These are phyloP conservation scores for Escovopsis weberi DNA, from an alignment of 2,329 filamentous ascomycete species.

Conservation along the genomic window DNA sequence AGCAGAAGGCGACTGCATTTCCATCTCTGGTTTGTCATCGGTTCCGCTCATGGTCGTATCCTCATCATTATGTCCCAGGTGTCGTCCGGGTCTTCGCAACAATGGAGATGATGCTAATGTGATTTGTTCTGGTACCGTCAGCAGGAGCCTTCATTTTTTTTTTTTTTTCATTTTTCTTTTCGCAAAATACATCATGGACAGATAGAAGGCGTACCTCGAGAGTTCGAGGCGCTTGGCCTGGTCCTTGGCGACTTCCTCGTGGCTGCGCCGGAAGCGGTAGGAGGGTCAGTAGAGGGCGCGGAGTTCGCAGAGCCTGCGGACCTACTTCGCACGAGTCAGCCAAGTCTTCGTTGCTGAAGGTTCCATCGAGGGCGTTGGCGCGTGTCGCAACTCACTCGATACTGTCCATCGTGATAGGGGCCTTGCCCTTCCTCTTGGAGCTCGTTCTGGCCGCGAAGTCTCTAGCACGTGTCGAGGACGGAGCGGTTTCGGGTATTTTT, in stretches of 20 bases:
- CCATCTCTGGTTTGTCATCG: slow-evolving; percentile 37
- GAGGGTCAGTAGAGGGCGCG: neutral
- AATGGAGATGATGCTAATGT: slow-evolving; percentile 22
- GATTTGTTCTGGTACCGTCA: slow-evolving; percentile 17
- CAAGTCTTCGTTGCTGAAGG: neutral
- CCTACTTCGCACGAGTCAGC: neutral
- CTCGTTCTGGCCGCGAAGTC: slow-evolving; percentile 20
- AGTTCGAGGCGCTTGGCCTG: slow-evolving; percentile 45
- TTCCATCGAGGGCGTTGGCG: neutral
- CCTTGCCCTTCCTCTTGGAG: slow-evolving; percentile 47
- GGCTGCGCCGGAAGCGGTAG: slow-evolving; percentile 35
- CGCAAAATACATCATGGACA: neutral
- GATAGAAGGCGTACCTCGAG: slow-evolving; percentile 19
- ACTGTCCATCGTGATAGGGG: slow-evolving; percentile 51
- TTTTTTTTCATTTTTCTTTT: neutral
- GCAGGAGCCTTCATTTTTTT: neutral
- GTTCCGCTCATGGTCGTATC: slow-evolving; percentile 60
- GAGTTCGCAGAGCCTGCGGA: slow-evolving; percentile 1
- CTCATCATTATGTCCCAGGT: slow-evolving; percentile 37
- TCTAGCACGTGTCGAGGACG: slow-evolving; percentile 20
- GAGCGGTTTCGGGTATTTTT: slow-evolving; percentile 41
- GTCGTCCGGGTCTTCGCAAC: slow-evolving; percentile 38
- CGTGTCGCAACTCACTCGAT: slow-evolving; percentile 38
- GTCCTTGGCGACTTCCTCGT: slow-evolving; percentile 59
- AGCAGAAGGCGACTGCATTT: slow-evolving; percentile 15